phyloP scores from a whole-genome alignment of 2,329 filamentous ascomycete species.

The Coleophoma crateriformis region DNA sequence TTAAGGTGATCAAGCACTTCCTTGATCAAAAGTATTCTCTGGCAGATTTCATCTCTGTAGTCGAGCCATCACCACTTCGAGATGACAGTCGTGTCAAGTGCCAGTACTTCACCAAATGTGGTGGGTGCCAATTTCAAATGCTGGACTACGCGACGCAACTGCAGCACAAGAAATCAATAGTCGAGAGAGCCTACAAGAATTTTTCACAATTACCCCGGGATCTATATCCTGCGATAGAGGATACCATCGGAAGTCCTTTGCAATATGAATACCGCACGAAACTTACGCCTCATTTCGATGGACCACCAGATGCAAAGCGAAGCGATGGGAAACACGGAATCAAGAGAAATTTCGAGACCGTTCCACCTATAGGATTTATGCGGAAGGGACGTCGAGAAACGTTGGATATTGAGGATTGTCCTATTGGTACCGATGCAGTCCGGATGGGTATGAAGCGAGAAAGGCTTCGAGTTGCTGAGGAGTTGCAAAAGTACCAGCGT shows the following conservation, averaged over 20 bases:
- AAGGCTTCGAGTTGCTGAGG: conserved; percentile 65
- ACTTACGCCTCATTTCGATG: conserved; percentile 92
- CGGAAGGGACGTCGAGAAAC: conserved; percentile 74
- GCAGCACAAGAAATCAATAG: conserved; percentile 73
- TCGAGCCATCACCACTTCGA: conserved; percentile 66
- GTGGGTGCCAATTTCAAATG: conserved; percentile 97
- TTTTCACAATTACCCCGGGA: conserved; percentile 79
- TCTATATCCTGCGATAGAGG: conserved; percentile 67
- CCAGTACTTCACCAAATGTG: conserved; percentile 81
- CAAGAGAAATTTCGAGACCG: conserved; percentile 51
- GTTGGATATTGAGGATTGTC: conserved; percentile 95
- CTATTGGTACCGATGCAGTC: conserved; percentile 85
- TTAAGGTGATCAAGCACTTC: conserved; percentile 73
- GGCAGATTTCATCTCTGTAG: conserved; percentile 77
- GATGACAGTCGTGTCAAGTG: conserved; percentile 75
- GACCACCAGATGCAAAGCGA: conserved; percentile 51
- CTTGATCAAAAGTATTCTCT: conserved; percentile 61
- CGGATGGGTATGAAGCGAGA: conserved; percentile 74
- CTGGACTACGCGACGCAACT: conserved; percentile 84
- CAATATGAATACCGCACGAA: conserved; percentile 96
- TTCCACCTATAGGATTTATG: conserved; percentile 87
- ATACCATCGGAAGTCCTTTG: conserved; percentile 85
- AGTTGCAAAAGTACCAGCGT: conserved; percentile 66
- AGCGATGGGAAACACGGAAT: conserved; percentile 40
- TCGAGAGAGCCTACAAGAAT: conserved; percentile 87